phyloP scores from a whole-genome alignment of 1,284 basidiomycete genomes.

The Baeospora myosura region DNA sequence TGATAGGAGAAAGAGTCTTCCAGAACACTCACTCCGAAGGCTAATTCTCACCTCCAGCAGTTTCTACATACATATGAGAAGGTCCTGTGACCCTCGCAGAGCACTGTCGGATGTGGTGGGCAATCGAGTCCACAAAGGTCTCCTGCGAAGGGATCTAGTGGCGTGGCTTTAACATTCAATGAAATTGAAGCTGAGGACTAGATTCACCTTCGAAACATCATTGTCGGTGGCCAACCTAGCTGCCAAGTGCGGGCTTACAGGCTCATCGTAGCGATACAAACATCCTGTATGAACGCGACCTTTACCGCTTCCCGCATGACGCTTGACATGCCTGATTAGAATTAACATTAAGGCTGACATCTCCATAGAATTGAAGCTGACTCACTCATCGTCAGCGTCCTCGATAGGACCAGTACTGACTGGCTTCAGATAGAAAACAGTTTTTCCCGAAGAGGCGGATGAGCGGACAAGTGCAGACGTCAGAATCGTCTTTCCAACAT shows the following conservation, averaged over 20 bases:
- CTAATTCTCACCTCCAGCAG: slow-evolving; percentile 73
- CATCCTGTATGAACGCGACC: slow-evolving; percentile 58
- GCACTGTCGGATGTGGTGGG: slow-evolving; percentile 51
- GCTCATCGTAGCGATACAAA: slow-evolving; percentile 80
- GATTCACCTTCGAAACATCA: slow-evolving; percentile 17
- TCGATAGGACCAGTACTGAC: slow-evolving; percentile 80
- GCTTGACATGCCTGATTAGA: slow-evolving; percentile 58
- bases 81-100: slow-evolving; percentile 26
- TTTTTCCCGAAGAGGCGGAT: slow-evolving; percentile 44
- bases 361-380: slow-evolving; percentile 7
- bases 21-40: slow-evolving; percentile 5
- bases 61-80: slow-evolving; percentile 82
- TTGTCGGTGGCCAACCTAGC: slow-evolving; percentile 50
- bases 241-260: slow-evolving; percentile 91
- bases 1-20: not conserved
- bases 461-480: slow-evolving; percentile 78
- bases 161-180: not conserved
- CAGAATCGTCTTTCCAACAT: slow-evolving; percentile 89
- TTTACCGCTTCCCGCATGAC: slow-evolving; percentile 40
- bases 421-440: slow-evolving; percentile 83
- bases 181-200: too few relatives aligned
- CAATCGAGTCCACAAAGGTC: slow-evolving; percentile 64
- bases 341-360: not conserved
- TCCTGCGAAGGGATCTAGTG: slow-evolving; percentile 49
- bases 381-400: slow-evolving; percentile 79